Percentiles rank a stretch among this genome's conserved stretches.
phyloP scores from a whole-genome alignment of 2,329 filamentous ascomycete species.

The Didymellaceae sp. region DNA sequence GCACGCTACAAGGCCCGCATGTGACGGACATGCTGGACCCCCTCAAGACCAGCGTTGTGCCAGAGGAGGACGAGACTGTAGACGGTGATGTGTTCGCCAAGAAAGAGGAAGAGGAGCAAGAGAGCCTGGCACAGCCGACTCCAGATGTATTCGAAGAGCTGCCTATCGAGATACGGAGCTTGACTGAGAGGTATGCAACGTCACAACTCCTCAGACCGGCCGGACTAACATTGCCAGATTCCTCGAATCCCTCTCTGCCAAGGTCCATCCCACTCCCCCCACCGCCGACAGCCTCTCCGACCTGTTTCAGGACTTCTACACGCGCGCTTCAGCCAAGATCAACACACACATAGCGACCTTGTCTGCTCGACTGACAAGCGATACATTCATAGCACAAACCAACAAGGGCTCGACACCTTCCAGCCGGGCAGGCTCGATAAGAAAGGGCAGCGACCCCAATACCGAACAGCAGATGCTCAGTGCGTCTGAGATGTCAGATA shows the following conservation, averaged over 20 bases:
- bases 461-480: conserved; percentile 87
- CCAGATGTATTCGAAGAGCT: conserved; percentile 83
- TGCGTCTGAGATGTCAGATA: conserved; percentile 78
- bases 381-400: conserved; percentile 50
- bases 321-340: conserved; percentile 79
- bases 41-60: conserved; percentile 45
- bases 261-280: conserved; percentile 82
- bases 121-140: conserved; percentile 37
- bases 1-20: conserved; percentile 53
- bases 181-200: conserved; percentile 76
- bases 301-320: conserved; percentile 96
- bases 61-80: conserved; percentile 43
- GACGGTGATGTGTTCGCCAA: conserved; percentile 52
- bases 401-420: conserved; percentile 50
- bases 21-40: conserved; percentile 54
- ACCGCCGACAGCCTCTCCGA: conserved; percentile 80
- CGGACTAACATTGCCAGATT: conserved; percentile 65
- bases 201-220: background rate
- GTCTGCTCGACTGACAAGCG: conserved; percentile 75
- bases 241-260: conserved; percentile 85
- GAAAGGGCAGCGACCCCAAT: conserved; percentile 43
- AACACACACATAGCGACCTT: conserved; percentile 84
- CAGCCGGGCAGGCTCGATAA: conserved; percentile 48
- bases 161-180: conserved; percentile 88
- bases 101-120: conserved; percentile 41